These are phyloP conservation scores for Coniferiporia sulphurascens DNA, from an alignment of 1,284 basidiomycete species.

Conservation along the genomic window DNA sequence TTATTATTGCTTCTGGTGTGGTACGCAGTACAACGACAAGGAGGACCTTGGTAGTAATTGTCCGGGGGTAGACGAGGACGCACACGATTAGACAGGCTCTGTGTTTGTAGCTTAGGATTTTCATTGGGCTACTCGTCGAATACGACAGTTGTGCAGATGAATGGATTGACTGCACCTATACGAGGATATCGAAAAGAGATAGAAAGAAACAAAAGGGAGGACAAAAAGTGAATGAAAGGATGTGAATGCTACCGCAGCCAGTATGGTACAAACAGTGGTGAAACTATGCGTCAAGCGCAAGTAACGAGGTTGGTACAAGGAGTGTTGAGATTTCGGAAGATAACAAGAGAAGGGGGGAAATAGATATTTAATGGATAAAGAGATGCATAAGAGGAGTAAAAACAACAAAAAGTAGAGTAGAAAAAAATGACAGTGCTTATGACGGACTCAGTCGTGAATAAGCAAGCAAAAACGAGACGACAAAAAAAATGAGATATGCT, in stretches of 20 bases:
- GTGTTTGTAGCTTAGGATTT: not conserved
- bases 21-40: conserved; percentile 59
- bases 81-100: conserved; percentile 37
- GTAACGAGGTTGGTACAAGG: not conserved
- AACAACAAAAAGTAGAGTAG: not conserved
- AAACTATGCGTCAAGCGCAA: not conserved
- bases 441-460: not conserved
- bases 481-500: conserved; percentile 11
- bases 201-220: not conserved
- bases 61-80: conserved; percentile 73
- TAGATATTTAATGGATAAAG: conserved; percentile 1
- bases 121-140: not conserved
- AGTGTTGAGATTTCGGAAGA: not conserved
- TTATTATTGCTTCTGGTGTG: conserved; percentile 86
- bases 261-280: conserved; percentile 1
- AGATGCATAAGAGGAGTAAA: not conserved
- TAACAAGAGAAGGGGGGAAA: not conserved
- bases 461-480: conserved; percentile 9
- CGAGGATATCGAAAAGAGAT: not conserved
- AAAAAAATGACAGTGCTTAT: not conserved
- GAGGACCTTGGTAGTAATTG: conserved; percentile 64
- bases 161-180: not conserved
- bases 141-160: too few species aligned
- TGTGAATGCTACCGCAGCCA: not conserved
- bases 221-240: not conserved